Evolutionary conservation across 768 basidiomycete genomes (phyloP), one percentile per base, ranked within the genome.

Genomic region (Auriscalpium orientale): DNA sequence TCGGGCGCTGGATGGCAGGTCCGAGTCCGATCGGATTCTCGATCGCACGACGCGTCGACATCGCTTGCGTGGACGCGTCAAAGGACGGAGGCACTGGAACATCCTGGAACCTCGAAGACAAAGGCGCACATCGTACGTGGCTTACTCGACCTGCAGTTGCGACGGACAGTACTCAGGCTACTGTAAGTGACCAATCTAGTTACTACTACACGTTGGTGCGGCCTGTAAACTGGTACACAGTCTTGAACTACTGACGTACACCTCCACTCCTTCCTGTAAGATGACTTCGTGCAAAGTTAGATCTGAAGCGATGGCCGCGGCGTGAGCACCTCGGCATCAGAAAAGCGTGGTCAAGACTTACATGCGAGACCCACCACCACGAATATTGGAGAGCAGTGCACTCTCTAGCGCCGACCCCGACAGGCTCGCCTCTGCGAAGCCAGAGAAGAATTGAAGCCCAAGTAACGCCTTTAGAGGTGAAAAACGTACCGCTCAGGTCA

Each of bases 391-490:
- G 70, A 86, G 73, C 47, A 89, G 68, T 0, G 89, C 88, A 61
- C 89, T 91, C 66, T 90, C 89, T 58, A 93, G 66, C 4, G 85
- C 89, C 43, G 89, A 91, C 8, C 81, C 81, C 16, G 89, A 90
- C 40, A 92, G 68, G 66, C 87, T 89, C 11, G 82, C 79, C 62
- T 89, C 87, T 88, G 59, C 1, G 49, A 16, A 36, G 33, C 45
- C 44, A 59, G 50, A 46, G 47, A 47, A 34, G 34, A 9, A 22
- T 18, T 46, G 15, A 9, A 22, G 15, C 22, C 22, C 6, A 12
- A 2, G 48, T 33, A 16, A 44, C 8, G 2, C 7, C 10, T 40
- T 15, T n/a, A 33, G 18, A 21, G 21, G 40, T 18, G 35, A 28
- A 45, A 35, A 33, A 70, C 80, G 64, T 63, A 90, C 91, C 90